phyloP scores from a whole-genome alignment of 129 eudicot genomes.

The Silybum marianum region DNA sequence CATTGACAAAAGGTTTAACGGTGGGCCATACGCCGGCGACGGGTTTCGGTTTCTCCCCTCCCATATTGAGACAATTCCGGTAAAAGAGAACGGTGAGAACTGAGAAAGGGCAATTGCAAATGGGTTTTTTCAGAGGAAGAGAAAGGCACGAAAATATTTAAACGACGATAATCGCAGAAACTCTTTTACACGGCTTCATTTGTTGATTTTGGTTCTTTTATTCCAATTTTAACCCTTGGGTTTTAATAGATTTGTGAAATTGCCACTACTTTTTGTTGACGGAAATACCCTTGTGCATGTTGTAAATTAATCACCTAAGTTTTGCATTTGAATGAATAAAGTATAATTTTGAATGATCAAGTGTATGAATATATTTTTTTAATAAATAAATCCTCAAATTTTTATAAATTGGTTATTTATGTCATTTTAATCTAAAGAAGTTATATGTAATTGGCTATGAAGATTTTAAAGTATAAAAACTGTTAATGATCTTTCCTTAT shows the following conservation, averaged over 20 bases:
- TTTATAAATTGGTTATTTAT: no score
- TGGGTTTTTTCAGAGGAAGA: not conserved
- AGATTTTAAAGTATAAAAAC: no score
- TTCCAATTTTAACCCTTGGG: not conserved
- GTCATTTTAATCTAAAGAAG: no score
- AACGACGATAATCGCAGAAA: not conserved
- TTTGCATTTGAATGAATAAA: no score
- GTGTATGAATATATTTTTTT: no score
- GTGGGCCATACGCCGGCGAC: constrained; percentile 25
- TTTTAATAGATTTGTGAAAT: not conserved
- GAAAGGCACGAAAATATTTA: not conserved
- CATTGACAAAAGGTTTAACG: constrained; percentile 21
- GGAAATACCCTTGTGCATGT: not conserved
- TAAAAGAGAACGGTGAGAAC: not conserved
- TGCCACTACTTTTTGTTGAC: not conserved
- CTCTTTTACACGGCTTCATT: not conserved
- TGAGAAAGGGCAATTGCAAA: not conserved
- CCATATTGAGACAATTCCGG: not conserved
- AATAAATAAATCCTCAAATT: no score
- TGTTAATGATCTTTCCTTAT: no score
- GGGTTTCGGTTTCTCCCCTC: constrained; percentile 6
- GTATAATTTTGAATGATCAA: no score
- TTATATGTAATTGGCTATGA: no score
- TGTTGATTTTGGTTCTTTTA: not conserved
- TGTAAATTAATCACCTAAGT: no score